These are phyloP conservation scores for Plenodomus biglobosus DNA, from an alignment of 2,329 filamentous ascomycete species.

Conservation along the genomic window DNA sequence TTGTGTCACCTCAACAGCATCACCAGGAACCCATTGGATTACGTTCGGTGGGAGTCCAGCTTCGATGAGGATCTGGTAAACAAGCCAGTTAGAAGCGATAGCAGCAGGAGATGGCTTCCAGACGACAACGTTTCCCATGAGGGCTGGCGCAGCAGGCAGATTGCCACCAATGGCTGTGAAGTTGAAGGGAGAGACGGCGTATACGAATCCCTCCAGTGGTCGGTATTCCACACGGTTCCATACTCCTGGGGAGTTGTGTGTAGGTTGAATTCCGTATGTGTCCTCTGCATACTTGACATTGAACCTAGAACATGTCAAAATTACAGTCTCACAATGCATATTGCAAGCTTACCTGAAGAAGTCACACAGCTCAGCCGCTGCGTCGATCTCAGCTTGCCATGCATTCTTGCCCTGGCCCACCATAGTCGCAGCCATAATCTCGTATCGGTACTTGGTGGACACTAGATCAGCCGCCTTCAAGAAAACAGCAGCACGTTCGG, in stretches of 20 bases:
- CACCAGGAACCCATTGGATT: constrained; percentile 90
- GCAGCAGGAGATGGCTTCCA: constrained; percentile 96
- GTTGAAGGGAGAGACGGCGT: constrained; percentile 93
- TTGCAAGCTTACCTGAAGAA: constrained; percentile 65
- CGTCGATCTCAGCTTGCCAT: constrained; percentile 98
- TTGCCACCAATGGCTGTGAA: constrained; percentile 95
- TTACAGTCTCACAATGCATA: constrained; percentile 25
- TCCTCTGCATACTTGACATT: constrained; percentile 94
- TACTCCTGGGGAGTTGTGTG: constrained; percentile 76
- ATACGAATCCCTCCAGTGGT: constrained; percentile 91
- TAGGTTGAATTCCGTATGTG: constrained; percentile 83
- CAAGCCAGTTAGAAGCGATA: constrained; percentile 85
- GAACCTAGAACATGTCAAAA: constrained; percentile 52
- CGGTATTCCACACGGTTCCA: constrained; percentile 93
- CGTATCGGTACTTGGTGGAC: constrained; percentile 89
- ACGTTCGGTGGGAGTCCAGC: constrained; percentile 86
- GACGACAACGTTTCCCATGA: constrained; percentile 91
- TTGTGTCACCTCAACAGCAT: constrained; percentile 81
- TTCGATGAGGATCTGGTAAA: constrained; percentile 88
- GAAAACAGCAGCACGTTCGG: constrained; percentile 89
- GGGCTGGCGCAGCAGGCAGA: constrained; percentile 75
- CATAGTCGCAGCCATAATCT: constrained; percentile 95
- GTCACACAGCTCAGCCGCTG: constrained; percentile 87
- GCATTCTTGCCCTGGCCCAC: constrained; percentile 97
- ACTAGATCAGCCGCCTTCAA: constrained; percentile 94